phyloP scores from a whole-genome alignment of 1,284 basidiomycete genomes.

The Microbotryomycetes sp. region DNA sequence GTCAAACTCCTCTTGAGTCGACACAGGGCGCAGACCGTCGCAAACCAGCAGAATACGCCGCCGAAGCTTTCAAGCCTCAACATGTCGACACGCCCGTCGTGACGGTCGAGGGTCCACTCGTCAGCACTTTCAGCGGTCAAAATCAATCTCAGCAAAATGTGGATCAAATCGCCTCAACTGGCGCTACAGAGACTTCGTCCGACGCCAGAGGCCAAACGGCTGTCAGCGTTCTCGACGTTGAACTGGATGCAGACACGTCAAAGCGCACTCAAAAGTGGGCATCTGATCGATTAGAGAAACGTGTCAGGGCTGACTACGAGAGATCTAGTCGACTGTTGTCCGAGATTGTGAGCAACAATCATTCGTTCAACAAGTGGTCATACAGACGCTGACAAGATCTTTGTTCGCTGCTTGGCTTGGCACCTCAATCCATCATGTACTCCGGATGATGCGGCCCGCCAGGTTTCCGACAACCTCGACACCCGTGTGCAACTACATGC shows the following conservation, averaged over 20 bases:
- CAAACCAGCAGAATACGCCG: neutral
- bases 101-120: neutral
- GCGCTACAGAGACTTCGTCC: neutral
- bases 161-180: neutral
- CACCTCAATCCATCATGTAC: neutral
- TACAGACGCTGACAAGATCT: neutral
- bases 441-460: conserved; percentile 11
- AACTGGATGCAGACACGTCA: conserved; percentile 29
- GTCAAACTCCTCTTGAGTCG: no score
- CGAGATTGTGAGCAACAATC: conserved; percentile 56
- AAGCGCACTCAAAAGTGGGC: conserved; percentile 62
- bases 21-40: neutral
- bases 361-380: no score
- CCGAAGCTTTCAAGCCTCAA: neutral
- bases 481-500: conserved; percentile 59
- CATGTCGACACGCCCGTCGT: neutral
- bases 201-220: neutral
- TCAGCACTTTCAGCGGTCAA: neutral
- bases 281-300: conserved; percentile 58
- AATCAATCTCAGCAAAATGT: neutral
- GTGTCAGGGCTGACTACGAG: conserved; percentile 69
- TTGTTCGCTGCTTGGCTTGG: neutral
- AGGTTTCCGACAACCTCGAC: conserved; percentile 62
- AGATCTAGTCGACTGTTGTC: conserved; percentile 59
- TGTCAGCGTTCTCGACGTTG: conserved; percentile 13